Base-by-base conservation (phyloP, 2,329 filamentous ascomycete species). In the Xylaria multiplex region DNA sequence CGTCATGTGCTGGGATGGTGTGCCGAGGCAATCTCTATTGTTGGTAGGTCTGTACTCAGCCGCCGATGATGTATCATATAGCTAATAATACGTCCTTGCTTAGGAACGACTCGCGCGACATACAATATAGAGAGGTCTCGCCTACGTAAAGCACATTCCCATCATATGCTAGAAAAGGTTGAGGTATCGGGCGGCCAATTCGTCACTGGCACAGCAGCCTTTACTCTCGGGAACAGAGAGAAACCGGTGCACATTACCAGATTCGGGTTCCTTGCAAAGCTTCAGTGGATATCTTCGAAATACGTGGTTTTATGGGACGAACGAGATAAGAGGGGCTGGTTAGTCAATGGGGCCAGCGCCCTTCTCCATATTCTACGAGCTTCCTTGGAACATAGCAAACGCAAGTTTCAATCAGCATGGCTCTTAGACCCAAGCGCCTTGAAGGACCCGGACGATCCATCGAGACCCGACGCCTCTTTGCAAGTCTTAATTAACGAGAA, bases 1-100 rank as follows among this genome's bases (percentile, higher is more conserved):
- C 71, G 78, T 2, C 78, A 79, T 68, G 68, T 80, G 6, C 45
- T 79, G 11, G 78, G 77, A 1, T 79, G 77, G 77, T 79, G 74
- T 40, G 58, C 64, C n/a, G 63, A 71, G 4, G 74, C 71, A 1
- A 52, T 69, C 50, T 76, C 71, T 42, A 58, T 70, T 14, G 52
- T 56, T 35, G 69, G 69, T 71, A 67, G 48, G 65, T 62, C 32
- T 32, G 14, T 32, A 19, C n/a, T 46, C 30, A 2, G 9, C 48
- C 42, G n/a, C 3, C 6, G 11, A 3, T 9, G 6, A 19, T 7
- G 2, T 1, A 43, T 14, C 13, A 24, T 16, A n/a, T 13, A 3
- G 6, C 53, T 55, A 7, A 55, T 9, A 30, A 55, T 6, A 11
- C 13, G 1, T 27, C 19, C 62, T 64, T 27, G 7, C 19, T 48